A percentile compares a stretch with the other conserved stretches of the same genome.
These are phyloP conservation scores for Haplosporangium gracile DNA, from an alignment of 192 early-diverging fungal species.

Conservation along the genomic window DNA sequence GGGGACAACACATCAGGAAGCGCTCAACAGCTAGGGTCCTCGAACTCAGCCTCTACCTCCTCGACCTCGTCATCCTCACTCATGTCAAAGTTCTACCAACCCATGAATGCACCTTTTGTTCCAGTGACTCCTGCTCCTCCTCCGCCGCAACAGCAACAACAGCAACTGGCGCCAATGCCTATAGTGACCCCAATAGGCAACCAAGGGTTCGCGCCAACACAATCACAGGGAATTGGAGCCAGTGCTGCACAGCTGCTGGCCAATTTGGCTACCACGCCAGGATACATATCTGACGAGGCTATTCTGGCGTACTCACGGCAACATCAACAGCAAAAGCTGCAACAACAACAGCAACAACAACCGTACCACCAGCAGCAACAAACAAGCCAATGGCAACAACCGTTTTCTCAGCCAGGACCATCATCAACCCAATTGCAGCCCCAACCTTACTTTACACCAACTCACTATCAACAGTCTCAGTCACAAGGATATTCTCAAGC, in stretches of 20 bases:
- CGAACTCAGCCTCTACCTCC: constrained; percentile 2
- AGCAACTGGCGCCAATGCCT: background rate
- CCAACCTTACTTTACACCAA: background rate
- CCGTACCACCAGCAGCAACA: background rate
- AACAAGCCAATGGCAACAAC: background rate
- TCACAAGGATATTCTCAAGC: background rate
- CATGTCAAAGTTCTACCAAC: constrained; percentile 49
- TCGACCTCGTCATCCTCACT: constrained; percentile 25
- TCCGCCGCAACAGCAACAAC: background rate
- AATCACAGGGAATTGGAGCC: constrained; percentile 12
- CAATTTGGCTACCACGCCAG: constrained; percentile 37
- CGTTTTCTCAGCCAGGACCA: background rate
- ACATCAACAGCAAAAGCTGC: constrained; percentile 2
- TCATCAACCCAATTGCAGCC: background rate
- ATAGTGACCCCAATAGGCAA: background rate
- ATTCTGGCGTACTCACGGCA: constrained; percentile 35
- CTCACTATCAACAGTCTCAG: background rate
- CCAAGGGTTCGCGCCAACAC: background rate
- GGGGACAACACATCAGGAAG: background rate
- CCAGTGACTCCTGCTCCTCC: background rate
- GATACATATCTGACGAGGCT: constrained; percentile 41
- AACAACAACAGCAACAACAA: background rate
- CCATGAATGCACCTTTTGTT: constrained; percentile 38
- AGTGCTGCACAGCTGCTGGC: constrained; percentile 29
- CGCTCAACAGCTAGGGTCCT: background rate